phyloP scores from a whole-genome alignment of 805 yeast genomes.

The Yarrowia bubula region DNA sequence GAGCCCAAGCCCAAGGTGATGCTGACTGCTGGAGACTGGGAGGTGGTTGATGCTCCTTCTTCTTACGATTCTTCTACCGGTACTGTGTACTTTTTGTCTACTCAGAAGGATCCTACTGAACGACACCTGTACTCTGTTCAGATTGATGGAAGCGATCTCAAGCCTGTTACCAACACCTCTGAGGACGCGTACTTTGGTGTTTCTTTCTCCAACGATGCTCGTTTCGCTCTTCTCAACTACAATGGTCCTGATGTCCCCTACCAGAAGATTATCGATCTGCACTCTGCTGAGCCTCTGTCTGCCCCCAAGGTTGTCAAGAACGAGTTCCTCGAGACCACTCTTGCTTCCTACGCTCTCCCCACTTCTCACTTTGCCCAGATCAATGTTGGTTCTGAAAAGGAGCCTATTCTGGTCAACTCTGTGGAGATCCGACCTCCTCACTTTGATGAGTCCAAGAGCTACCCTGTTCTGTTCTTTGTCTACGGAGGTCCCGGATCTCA shows the following conservation, averaged over 20 bases:
- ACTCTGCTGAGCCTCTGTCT: slow-evolving; percentile 41
- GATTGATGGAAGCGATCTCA: slow-evolving; percentile 47
- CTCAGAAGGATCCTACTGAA: slow-evolving; percentile 75
- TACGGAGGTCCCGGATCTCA: slow-evolving; percentile 98
- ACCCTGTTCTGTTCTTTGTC: slow-evolving; percentile 84
- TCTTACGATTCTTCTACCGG: slow-evolving; percentile 50
- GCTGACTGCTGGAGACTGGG: slow-evolving; percentile 83
- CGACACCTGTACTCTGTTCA: slow-evolving; percentile 76
- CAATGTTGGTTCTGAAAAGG: slow-evolving; percentile 45
- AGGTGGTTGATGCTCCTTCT: slow-evolving; percentile 73
- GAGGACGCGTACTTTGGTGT: slow-evolving; percentile 65
- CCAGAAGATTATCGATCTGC: slow-evolving; percentile 66
- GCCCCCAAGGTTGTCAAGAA: slow-evolving; percentile 36
- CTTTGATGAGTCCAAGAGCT: slow-evolving; percentile 59
- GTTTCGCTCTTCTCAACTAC: slow-evolving; percentile 68
- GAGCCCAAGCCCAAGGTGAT: slow-evolving; percentile 50
- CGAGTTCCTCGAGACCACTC: slow-evolving; percentile 32
- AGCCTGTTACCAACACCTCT: slow-evolving; percentile 50
- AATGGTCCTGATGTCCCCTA: slow-evolving; percentile 77
- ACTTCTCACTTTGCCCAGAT: slow-evolving; percentile 48
- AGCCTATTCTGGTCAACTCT: slow-evolving; percentile 49
- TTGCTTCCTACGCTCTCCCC: slow-evolving; percentile 55
- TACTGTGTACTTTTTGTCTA: slow-evolving; percentile 62
- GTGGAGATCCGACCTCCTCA: slow-evolving; percentile 74
- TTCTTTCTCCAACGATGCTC: slow-evolving; percentile 75